Evolutionary conservation across 208 protist species (phyloP).

Genomic region (Leishmania tropica): DNA sequence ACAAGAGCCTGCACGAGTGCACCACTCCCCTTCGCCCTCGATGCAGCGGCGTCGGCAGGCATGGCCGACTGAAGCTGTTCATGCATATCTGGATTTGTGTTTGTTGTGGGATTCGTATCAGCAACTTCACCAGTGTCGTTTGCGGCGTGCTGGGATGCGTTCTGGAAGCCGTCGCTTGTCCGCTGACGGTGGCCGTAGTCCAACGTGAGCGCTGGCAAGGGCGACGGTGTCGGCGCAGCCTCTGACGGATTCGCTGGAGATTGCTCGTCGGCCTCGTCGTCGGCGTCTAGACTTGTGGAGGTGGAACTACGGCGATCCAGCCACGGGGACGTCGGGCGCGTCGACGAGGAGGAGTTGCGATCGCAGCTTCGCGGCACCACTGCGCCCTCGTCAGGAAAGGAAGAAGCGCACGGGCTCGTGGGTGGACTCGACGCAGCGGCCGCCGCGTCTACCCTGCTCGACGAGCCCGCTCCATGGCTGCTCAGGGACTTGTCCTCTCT

Average conservation of each 20-base stretch:
- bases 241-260: slow-evolving; percentile 14
- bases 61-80: not conserved
- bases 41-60: not conserved
- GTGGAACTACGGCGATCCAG: slow-evolving; percentile 3
- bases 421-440: not conserved
- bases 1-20: not conserved
- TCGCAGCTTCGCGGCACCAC: not conserved
- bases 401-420: slow-evolving; percentile 5
- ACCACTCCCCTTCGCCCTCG: not conserved
- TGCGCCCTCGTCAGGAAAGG: not conserved
- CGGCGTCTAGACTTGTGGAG: slow-evolving; percentile 30
- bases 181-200: slow-evolving; percentile 5
- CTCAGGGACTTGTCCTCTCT: not conserved
- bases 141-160: not conserved
- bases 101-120: not conserved
- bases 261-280: slow-evolving; percentile 27
- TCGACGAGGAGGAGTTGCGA: not conserved
- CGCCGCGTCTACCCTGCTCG: not conserved
- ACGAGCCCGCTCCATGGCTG: not conserved
- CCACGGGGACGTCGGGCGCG: slow-evolving; percentile 8
- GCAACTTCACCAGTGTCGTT: not conserved
- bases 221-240: slow-evolving; percentile 3
- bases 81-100: not conserved
- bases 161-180: not conserved
- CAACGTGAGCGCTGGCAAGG: slow-evolving; percentile 7